phyloP scores from a whole-genome alignment of 495 filamentous ascomycete genomes.

The Penicillium atrosanguineum region DNA sequence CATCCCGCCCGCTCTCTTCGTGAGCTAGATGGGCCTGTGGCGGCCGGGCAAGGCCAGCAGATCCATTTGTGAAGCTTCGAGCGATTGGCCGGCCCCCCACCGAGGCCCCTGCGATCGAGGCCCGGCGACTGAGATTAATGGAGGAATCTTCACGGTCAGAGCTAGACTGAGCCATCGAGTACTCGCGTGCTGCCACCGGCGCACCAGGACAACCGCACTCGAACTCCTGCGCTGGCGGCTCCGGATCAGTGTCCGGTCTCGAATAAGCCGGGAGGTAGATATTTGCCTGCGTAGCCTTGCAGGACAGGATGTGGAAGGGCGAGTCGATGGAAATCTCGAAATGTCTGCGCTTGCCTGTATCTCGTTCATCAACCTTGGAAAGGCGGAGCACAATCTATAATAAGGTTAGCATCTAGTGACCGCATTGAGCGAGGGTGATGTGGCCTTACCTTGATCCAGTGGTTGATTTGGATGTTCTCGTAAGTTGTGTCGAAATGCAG shows the following conservation, averaged over 20 bases:
- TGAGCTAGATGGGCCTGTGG: constrained; percentile 47
- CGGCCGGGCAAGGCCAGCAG: constrained; percentile 46
- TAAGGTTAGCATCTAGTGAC: not conserved
- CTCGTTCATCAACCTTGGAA: constrained; percentile 77
- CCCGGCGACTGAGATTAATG: constrained; percentile 14
- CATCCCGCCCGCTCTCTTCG: constrained; percentile 37
- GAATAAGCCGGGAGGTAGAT: constrained; percentile 85
- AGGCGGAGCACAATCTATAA: constrained; percentile 91
- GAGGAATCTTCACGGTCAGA: constrained; percentile 27
- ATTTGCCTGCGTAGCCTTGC: constrained; percentile 88
- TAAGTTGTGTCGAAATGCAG: constrained; percentile 95
- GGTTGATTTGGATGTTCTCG: constrained; percentile 92
- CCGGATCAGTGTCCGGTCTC: constrained; percentile 51
- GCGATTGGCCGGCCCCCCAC: constrained; percentile 21
- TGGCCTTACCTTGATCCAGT: constrained; percentile 92
- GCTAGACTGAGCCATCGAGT: constrained; percentile 36
- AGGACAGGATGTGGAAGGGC: constrained; percentile 93
- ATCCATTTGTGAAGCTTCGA: constrained; percentile 47
- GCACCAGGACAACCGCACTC: constrained; percentile 81
- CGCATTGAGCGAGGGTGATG: not conserved
- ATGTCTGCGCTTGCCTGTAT: constrained; percentile 81
- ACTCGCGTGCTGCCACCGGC: constrained; percentile 34
- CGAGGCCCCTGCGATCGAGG: constrained; percentile 4
- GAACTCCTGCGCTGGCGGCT: constrained; percentile 47
- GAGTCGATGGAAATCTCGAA: constrained; percentile 99